These are phyloP conservation scores for Acanthamoeba lenticulata DNA, from an alignment of 208 protist species.

Conservation along the genomic window DNA sequence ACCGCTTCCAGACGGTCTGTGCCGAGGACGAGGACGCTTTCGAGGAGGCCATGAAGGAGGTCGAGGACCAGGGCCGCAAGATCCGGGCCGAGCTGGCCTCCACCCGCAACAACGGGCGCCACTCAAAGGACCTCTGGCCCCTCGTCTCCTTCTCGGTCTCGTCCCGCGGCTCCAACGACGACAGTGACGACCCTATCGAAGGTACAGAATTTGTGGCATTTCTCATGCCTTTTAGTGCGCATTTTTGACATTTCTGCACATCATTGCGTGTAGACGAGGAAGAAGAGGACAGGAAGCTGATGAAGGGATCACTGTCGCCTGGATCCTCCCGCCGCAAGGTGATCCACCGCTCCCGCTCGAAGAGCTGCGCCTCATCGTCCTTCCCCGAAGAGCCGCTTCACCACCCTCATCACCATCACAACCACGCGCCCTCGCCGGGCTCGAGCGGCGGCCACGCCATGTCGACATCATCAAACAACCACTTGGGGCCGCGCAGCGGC, in stretches of 20 bases:
- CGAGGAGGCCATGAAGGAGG: conserved; percentile 25
- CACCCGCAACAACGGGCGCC: neutral
- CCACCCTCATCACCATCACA: neutral
- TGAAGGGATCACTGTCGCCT: neutral
- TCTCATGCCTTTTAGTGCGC: neutral
- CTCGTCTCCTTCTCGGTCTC: neutral
- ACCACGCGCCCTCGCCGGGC: no score
- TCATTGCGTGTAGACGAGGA: neutral
- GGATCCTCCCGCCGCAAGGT: neutral
- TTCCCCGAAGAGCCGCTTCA: neutral
- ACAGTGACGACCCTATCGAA: conserved; percentile 11
- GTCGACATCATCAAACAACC: neutral
- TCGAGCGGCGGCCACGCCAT: neutral
- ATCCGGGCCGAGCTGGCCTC: neutral
- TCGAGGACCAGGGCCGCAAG: conserved; percentile 25
- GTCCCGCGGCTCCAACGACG: no score
- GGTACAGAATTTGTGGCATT: no score
- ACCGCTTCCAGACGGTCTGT: neutral
- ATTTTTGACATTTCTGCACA: neutral
- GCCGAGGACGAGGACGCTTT: conserved; percentile 25
- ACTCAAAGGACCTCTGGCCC: neutral
- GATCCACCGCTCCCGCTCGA: neutral
- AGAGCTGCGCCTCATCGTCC: neutral
- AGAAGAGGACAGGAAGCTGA: neutral
- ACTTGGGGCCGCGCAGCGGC: no score